Evolutionary conservation across 129 eudicot species (phyloP).

Genomic region (Cynara cardunculus): DNA sequence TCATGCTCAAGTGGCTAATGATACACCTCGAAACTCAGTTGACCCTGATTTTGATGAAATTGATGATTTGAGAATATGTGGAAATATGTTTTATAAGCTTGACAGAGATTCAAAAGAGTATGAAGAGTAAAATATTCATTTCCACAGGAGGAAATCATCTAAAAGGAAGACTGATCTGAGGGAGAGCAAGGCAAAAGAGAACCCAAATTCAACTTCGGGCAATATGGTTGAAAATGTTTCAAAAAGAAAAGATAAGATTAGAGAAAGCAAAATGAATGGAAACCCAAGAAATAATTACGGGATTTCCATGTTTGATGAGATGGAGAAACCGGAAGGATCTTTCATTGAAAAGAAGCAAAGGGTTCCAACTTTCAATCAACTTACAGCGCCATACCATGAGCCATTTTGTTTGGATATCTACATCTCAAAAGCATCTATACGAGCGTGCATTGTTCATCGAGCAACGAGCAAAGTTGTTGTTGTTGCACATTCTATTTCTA

Average conservation of each 20-base stretch:
- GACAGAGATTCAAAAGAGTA: conserved; percentile 75
- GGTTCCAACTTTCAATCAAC: no score
- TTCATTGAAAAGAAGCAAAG: conserved; percentile 37
- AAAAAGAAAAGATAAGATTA: conserved; percentile 20
- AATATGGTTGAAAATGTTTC: conserved; percentile 22
- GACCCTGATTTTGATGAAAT: conserved; percentile 60
- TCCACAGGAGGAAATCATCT: conserved; percentile 46
- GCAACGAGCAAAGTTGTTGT: no score
- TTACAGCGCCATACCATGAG: no score
- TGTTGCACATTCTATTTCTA: no score
- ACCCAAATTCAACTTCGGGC: not conserved
- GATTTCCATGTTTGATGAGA: not conserved
- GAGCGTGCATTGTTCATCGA: no score
- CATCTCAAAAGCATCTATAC: no score
- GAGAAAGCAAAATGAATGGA: conserved; percentile 28
- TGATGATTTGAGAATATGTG: conserved; percentile 81
- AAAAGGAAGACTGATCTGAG: conserved; percentile 27
- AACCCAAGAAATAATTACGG: not conserved
- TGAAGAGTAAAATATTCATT: conserved; percentile 69
- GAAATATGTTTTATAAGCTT: conserved; percentile 72
- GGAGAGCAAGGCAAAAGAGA: conserved; percentile 27
- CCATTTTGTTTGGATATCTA: no score
- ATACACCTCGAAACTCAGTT: conserved; percentile 1
- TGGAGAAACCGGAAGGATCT: conserved; percentile 12
- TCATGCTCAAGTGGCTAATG: conserved; percentile 8